Evolutionary conservation across 768 basidiomycete genomes (phyloP), one percentile per base, ranked within the genome.

Genomic region (Tulasnella calospora): DNA sequence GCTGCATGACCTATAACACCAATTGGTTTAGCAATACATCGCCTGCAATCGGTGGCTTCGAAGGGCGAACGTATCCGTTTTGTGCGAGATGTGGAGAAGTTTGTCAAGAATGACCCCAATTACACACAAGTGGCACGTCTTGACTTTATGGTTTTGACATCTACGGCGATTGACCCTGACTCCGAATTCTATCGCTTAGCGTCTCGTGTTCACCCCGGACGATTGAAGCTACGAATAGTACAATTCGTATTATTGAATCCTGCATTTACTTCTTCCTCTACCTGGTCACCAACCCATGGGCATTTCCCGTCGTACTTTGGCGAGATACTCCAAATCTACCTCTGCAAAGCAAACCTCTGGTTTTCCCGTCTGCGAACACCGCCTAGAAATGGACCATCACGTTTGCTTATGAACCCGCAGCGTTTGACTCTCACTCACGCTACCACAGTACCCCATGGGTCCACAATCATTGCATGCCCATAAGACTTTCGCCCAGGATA

Each of bases 391-490:
- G 44, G 19, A 79, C 41, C 27, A 23, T 30, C 17, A 36, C 21
- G 30, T 46, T 33, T 40, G 5, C 5, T 41, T 40, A 9, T 19
- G 27, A 23, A 35, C 57, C 8, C 3, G 30, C 17, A 9, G 9
- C 57, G 69, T 19, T 33, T 33, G 8, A 30, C 4, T 33, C 33
- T 51, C 36, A 47, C 76, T 72, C 55, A 80, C 80, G 80, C 80
- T 27, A 81, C 41, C 21, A 81, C 78, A n/a, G 73, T 79, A 4
- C 80, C 80, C 80, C 80, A 81, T 3, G 80, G 80, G 46, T 81
- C 80, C 5, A 81, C 78, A 23, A 81, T 81, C 80, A 81, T 81
- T 19, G 80, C 80, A 21, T 79, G 74, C 9, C 80, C 80, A 70
- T 80, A 80, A n/a, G 73, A 76, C 15, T 35, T 44, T 30, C 80